Evolutionary conservation across 2,329 filamentous ascomycete genomes (phyloP).

Genomic region (Trichoderma sp.): DNA sequence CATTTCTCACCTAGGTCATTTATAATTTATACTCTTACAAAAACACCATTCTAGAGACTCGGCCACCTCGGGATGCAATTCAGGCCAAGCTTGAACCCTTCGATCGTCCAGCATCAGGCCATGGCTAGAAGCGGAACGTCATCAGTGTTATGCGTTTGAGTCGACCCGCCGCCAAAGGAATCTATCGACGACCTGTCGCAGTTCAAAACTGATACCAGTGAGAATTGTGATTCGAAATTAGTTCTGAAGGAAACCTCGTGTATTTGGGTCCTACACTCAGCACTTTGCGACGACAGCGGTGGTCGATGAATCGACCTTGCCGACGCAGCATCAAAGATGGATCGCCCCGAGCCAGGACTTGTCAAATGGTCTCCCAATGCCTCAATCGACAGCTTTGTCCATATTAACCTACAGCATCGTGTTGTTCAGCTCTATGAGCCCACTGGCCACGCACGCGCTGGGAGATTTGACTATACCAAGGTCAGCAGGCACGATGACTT

Average conservation of each 20-base stretch:
- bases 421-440: conserved; percentile 63
- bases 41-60: not conserved
- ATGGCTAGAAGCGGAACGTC: conserved; percentile 10
- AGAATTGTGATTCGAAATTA: not conserved
- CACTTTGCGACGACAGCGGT: not conserved
- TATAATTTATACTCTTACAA: not conserved
- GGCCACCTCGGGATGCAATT: not conserved
- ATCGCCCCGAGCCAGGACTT: conserved; percentile 60
- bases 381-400: conserved; percentile 58
- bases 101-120: not conserved
- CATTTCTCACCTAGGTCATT: not conserved
- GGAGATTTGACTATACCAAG: conserved; percentile 57
- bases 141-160: not conserved
- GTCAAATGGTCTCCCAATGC: conserved; percentile 66
- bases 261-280: not conserved
- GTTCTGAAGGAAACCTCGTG: not conserved
- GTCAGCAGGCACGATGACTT: conserved; percentile 61
- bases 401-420: conserved; percentile 63
- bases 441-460: conserved; percentile 56
- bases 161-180: not conserved
- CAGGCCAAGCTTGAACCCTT: not conserved
- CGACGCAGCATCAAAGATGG: conserved; percentile 40
- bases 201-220: not conserved
- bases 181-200: not conserved
- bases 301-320: not conserved